These are phyloP conservation scores for Eimeria tenella DNA, from an alignment of 169 alveolate species.

Conservation along the genomic window DNA sequence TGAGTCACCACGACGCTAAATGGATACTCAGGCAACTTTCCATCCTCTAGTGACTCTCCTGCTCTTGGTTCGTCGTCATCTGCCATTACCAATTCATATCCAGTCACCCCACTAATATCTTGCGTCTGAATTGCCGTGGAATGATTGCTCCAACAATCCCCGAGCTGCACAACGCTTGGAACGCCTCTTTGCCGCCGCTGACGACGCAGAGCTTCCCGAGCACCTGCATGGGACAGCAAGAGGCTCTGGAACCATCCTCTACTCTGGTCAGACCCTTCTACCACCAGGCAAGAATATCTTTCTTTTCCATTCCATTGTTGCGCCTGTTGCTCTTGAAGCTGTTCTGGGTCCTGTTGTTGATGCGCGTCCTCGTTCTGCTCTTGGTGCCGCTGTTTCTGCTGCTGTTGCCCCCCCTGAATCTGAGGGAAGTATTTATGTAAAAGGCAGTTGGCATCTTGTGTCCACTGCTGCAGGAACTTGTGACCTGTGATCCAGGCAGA, in stretches of 20 bases:
- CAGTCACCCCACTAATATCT: not conserved
- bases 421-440: conserved; percentile 16
- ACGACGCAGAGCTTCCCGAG: conserved; percentile 60
- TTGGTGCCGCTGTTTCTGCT: not conserved
- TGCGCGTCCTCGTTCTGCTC: not conserved
- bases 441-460: not conserved
- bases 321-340: conserved; percentile 11
- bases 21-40: conserved; percentile 87
- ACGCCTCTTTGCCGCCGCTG: conserved; percentile 6
- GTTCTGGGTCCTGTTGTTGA: conserved; percentile 6
- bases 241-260: conserved; percentile 93
- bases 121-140: not conserved
- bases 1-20: conserved; percentile 94
- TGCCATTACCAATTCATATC: not conserved
- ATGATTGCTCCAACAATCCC: not conserved
- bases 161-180: not conserved
- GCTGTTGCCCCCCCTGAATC: not conserved
- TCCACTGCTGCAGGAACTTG: conserved; percentile 58
- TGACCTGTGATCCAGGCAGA: conserved; percentile 83
- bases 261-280: conserved; percentile 91
- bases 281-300: conserved; percentile 67
- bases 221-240: conserved; percentile 81
- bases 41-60: not conserved
- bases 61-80: not conserved
- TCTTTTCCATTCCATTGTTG: not conserved